A percentile compares a stretch with the other conserved stretches of the same genome.
Evolutionary conservation across 495 filamentous ascomycete species (phyloP).

Genomic region (Hypoxylon rickii): DNA sequence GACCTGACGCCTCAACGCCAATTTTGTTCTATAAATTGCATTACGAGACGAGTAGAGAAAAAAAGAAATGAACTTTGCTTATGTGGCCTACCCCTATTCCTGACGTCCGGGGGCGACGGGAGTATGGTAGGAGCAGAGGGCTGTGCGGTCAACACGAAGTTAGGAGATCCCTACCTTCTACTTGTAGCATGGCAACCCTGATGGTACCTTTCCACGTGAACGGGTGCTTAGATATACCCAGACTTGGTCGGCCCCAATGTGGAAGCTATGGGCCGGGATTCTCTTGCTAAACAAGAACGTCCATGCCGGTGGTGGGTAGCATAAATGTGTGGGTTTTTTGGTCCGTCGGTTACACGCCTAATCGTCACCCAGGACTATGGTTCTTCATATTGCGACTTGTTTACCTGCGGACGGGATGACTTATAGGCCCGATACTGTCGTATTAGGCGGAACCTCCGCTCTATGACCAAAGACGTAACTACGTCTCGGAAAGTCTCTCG

Average conservation of each 20-base stretch:
- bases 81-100: constrained; percentile 15
- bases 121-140: background rate
- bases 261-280: constrained; percentile 8
- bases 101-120: constrained; percentile 1
- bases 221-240: constrained; percentile 16
- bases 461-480: constrained; percentile 3
- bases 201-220: constrained; percentile 34
- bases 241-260: constrained; percentile 11
- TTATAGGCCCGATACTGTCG: constrained; percentile 22
- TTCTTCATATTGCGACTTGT: constrained; percentile 12
- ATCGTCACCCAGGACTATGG: constrained; percentile 21
- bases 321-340: constrained; percentile 9
- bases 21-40: too few species aligned
- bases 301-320: constrained; percentile 2
- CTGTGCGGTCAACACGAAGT: constrained; percentile 9
- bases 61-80: too few species aligned
- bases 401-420: constrained; percentile 14
- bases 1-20: too few species aligned
- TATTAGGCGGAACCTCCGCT: constrained; percentile 6
- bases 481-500: constrained; percentile 4
- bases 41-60: too few species aligned
- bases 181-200: constrained; percentile 34
- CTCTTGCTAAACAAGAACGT: constrained; percentile 3
- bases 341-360: constrained; percentile 8
- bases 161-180: background rate